Base-by-base conservation (phyloP, 2,329 filamentous ascomycete species). In the Stagonosporopsis vannaccii region DNA sequence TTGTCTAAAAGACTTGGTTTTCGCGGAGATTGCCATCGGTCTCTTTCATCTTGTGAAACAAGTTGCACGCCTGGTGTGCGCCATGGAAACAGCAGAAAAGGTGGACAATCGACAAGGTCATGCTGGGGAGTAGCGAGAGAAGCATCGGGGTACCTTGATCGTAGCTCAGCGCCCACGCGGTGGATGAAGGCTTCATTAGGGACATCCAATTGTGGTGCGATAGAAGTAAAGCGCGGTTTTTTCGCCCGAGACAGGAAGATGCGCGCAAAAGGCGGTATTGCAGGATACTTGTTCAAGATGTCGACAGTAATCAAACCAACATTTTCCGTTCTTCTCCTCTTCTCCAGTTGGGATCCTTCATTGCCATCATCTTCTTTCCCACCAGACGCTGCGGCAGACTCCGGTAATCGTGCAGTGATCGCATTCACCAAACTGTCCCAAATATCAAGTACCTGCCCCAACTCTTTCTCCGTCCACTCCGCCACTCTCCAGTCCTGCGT, bases 1-100 rank as follows among this genome's bases (percentile, higher is more conserved):
- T 51, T 26, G 39, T 51, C 47, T 36, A 51, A 25, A 15, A 51
- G 20, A 33, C 42, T 33, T 44, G 42, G 28, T 43, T 33, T 42
- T 13, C 39, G 39, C n/a, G 20, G 28, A 33, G 20, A 33, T 23
- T 35, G 26, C 47, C 47, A 51, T 28, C 22, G 37, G 28, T 51
- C 39, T 28, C 20, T 23, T 35, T 51, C 47, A 19, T 51, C 47
- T 19, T 33, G 37, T 13, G 39, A 43, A 33, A 25, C 28, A 26
- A 51, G 20, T 20, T 33, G 47, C n/a, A 51, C 47, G 28, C 47
- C 47, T 15, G 47, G 22, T 19, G 39, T 51, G 20, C 26, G 28
- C 47, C 30, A 51, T 26, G 39, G 47, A 25, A 51, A 51, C 15
- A 51, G 47, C 39, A 51, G 37, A 33, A 51, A 51, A 19, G 28